Evolutionary conservation across 192 early-diverging fungal genomes (phyloP).

Genomic region (Anaeromyces robustus): DNA sequence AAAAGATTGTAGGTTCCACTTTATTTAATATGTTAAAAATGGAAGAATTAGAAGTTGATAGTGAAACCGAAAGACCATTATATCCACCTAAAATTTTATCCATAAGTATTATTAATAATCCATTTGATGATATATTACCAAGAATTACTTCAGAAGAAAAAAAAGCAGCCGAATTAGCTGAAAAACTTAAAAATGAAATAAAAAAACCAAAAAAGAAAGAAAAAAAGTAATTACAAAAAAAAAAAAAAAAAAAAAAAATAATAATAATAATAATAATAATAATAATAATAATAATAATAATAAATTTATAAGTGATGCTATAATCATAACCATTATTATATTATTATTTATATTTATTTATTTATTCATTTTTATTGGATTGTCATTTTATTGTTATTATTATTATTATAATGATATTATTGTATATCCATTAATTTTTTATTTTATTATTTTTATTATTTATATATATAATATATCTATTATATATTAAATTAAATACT

Average conservation of each 20-base stretch:
- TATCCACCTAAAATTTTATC: conserved; percentile 51
- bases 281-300: not conserved
- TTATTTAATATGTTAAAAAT: conserved; percentile 83
- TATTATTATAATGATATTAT: too few species aligned
- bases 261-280: not conserved
- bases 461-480: too few species aligned
- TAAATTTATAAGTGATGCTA: too few species aligned
- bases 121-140: conserved; percentile 80
- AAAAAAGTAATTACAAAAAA: conserved; percentile 24
- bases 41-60: conserved; percentile 58
- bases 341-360: too few species aligned
- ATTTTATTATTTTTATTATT: too few species aligned
- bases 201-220: conserved; percentile 39
- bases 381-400: too few species aligned
- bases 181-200: conserved; percentile 14
- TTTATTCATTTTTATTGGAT: too few species aligned
- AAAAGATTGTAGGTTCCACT: conserved; percentile 74
- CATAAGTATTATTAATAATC: conserved; percentile 62
- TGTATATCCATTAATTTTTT: too few species aligned
- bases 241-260: conserved; percentile 44
- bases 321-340: too few species aligned
- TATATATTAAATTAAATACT: too few species aligned
- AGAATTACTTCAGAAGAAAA: conserved; percentile 25
- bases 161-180: conserved; percentile 5
- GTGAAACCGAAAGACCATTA: conserved; percentile 55